Percentiles rank a stretch among this genome's conserved stretches.
phyloP scores from a whole-genome alignment of 2,329 filamentous ascomycete species.

The Aspergillus brasiliensis region DNA sequence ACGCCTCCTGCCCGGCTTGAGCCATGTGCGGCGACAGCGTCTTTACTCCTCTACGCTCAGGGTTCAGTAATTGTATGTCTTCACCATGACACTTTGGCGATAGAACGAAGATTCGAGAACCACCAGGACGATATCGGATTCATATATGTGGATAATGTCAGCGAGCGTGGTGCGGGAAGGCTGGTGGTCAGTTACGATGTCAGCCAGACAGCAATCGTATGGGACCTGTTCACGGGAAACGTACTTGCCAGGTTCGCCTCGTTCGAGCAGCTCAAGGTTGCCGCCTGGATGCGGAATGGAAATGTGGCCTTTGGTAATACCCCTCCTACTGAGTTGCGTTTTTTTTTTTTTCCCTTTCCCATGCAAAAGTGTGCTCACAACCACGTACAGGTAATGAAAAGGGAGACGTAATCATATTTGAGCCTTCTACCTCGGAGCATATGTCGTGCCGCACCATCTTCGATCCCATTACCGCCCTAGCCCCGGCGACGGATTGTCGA shows the following conservation, averaged over 20 bases:
- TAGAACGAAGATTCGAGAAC: conserved; percentile 81
- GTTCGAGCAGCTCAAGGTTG: conserved; percentile 81
- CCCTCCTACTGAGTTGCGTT: conserved; percentile 8
- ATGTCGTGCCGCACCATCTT: conserved; percentile 89
- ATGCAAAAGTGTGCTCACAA: too few relatives aligned
- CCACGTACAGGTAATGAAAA: conserved; percentile 73
- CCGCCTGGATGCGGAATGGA: conserved; percentile 94
- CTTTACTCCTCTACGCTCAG: conserved; percentile 86
- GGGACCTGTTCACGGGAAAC: conserved; percentile 90
- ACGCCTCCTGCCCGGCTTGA: conserved; percentile 63
- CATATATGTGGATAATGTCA: conserved; percentile 87
- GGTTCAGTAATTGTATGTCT: conserved; percentile 80
- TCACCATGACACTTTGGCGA: conserved; percentile 87
- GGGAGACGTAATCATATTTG: conserved; percentile 91
- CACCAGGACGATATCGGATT: conserved; percentile 83
- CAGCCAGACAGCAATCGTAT: conserved; percentile 89
- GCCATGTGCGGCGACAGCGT: conserved; percentile 86
- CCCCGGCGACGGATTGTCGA: conserved; percentile 83
- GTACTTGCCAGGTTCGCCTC: conserved; percentile 91
- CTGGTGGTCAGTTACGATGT: conserved; percentile 91
- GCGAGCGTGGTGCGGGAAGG: conserved; percentile 79
- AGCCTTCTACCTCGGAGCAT: conserved; percentile 89
- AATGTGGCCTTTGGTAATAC: conserved; percentile 88
- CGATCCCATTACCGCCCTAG: conserved; percentile 90
- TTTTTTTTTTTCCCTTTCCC: too few relatives aligned